Base-by-base conservation (phyloP, 495 filamentous ascomycete species). In the Oleoguttula mirabilis region DNA sequence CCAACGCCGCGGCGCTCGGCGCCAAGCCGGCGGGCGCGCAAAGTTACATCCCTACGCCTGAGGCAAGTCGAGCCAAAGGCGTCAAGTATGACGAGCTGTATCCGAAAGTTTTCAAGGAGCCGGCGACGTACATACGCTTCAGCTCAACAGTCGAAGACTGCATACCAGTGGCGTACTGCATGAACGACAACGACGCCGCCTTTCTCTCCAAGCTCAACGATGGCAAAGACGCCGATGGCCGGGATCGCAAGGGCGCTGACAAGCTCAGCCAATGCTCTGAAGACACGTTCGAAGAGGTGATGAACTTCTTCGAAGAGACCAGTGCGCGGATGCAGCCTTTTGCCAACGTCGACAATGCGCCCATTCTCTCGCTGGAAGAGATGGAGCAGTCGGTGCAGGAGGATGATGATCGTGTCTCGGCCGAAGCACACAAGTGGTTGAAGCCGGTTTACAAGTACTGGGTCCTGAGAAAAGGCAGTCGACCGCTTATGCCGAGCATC, bases 111-210 rank as follows among this genome's bases (percentile, higher is more conserved):
- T 93, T 87, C 64, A 71, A 74, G 56, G 78, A 90, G 56, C 85
- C 92, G 22, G 76, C 80, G 47, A 87, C 86, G 39, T 96, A 95
- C 64, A 94, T 96, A 56, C 84, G 90, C 58, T 98, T 93, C 67
- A 94, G 88, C 43, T 86, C 88, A 44, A 98, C 90, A 3, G 92
- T 98, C 36, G 90, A 98, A 65, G 90, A 98, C 59, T 88, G 80
- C 53, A 76, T 78, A 52, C 79, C 83, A 47, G 80, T 76, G 57
- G 74, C 79, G 47, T 96, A 98, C 75, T 82, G 88, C 62, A 87
- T 95, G 84, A 84, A 76, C 12, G 77, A 79, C 47, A 84, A 92
- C 36, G 90, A 98, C 64, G 82, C 83, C 55, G 73, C 66, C 19
- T 94, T 82, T 59, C 76, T 98, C 42, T 82, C 77, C 57, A 72